phyloP scores from a whole-genome alignment of 345 rosid species.

The Lepidium aucheri region DNA sequence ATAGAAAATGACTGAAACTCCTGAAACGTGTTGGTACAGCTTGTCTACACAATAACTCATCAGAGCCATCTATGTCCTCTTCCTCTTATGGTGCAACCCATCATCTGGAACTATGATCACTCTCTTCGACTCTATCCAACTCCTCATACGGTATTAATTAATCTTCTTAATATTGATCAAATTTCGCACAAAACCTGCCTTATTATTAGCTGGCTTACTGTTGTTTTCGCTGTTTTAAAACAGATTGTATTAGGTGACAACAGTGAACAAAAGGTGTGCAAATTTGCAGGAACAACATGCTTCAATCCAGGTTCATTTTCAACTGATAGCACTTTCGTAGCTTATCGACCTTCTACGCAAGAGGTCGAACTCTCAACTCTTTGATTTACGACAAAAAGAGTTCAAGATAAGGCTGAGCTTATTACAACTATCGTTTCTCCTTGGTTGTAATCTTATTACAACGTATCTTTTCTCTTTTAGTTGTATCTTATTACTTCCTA shows the following conservation, averaged over 20 bases:
- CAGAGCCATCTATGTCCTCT: slow-evolving; percentile 95
- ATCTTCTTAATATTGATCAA: neutral
- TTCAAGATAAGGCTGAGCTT: neutral
- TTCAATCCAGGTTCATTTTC: slow-evolving; percentile 92
- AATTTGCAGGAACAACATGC: slow-evolving; percentile 71
- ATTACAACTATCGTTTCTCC: too few species aligned
- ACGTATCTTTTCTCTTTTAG: neutral
- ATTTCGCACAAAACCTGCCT: neutral
- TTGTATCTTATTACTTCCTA: neutral
- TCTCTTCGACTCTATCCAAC: slow-evolving; percentile 84
- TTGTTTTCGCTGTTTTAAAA: neutral
- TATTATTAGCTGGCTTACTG: neutral
- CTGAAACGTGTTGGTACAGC: slow-evolving; percentile 42
- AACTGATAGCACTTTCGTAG: slow-evolving; percentile 62
- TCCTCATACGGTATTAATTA: slow-evolving; percentile 61
- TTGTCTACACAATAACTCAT: slow-evolving; percentile 87
- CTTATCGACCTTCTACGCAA: slow-evolving; percentile 68
- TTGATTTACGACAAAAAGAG: slow-evolving; percentile 19
- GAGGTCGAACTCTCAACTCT: slow-evolving; percentile 77
- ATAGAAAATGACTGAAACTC: neutral
- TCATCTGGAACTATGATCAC: slow-evolving; percentile 95
- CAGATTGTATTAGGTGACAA: slow-evolving; percentile 84
- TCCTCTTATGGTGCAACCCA: slow-evolving; percentile 83
- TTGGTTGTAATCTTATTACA: neutral
- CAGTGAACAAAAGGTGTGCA: slow-evolving; percentile 77